These are phyloP conservation scores for Tulasnella sp. DNA, from an alignment of 768 basidiomycete genomes.

Conservation along the genomic window DNA sequence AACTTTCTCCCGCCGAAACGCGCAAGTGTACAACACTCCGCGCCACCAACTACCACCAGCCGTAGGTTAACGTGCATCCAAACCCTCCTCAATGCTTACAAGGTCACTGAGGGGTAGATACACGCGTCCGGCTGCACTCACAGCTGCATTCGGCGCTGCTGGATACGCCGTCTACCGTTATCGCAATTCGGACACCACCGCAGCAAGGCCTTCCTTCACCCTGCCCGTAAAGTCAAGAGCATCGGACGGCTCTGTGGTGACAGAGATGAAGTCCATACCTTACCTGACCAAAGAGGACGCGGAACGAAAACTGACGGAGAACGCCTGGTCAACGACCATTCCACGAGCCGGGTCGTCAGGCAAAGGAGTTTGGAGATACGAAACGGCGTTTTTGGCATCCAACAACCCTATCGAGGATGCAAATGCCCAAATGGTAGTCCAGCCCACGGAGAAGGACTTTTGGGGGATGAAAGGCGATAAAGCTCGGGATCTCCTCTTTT, in stretches of 20 bases:
- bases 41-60: not conserved
- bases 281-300: slow-evolving; percentile 55
- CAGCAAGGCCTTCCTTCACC: slow-evolving; percentile 11
- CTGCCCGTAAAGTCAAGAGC: slow-evolving; percentile 18
- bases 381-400: slow-evolving; percentile 73
- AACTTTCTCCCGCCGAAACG: not conserved
- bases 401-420: slow-evolving; percentile 94
- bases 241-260: slow-evolving; percentile 9
- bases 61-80: not conserved
- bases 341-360: slow-evolving; percentile 43
- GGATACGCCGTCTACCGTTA: slow-evolving; percentile 6
- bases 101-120: not conserved
- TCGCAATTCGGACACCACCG: not conserved
- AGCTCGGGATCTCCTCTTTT: slow-evolving; percentile 64
- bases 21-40: not conserved
- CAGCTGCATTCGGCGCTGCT: not conserved
- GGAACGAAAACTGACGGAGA: slow-evolving; percentile 56
- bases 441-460: slow-evolving; percentile 35
- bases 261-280: slow-evolving; percentile 40
- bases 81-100: not conserved
- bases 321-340: slow-evolving; percentile 48
- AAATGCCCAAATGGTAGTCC: slow-evolving; percentile 63
- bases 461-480: slow-evolving; percentile 18
- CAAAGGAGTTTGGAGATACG: slow-evolving; percentile 66
- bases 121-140: not conserved